These are phyloP conservation scores for Aspergillus chevalieri DNA, from an alignment of 2,329 filamentous ascomycete species.

Conservation along the genomic window DNA sequence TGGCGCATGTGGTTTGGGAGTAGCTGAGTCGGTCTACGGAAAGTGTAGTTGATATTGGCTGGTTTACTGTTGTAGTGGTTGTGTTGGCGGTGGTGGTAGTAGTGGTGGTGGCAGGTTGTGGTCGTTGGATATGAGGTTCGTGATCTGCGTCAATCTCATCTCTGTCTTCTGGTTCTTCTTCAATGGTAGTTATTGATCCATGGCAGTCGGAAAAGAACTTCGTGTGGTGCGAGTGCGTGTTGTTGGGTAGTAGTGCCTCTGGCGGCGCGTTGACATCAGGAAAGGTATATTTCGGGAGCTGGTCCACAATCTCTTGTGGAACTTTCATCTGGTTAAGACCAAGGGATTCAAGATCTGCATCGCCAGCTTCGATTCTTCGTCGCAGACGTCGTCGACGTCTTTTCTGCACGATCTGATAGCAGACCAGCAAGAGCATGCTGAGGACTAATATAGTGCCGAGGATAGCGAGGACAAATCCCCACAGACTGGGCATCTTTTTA, in stretches of 20 bases:
- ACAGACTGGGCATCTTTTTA: constrained; percentile 60
- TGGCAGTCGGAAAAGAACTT: background rate
- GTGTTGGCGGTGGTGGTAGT: background rate
- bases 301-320: constrained; percentile 62
- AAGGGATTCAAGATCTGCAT: constrained; percentile 78
- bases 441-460: constrained; percentile 73
- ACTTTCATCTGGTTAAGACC: constrained; percentile 79
- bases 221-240: background rate
- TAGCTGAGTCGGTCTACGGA: constrained; percentile 35
- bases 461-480: constrained; percentile 71
- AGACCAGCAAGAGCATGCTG: constrained; percentile 58
- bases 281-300: constrained; percentile 75
- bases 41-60: background rate
- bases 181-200: background rate
- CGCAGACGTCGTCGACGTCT: constrained; percentile 62
- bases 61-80: background rate
- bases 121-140: background rate
- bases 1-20: constrained; percentile 78
- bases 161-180: background rate
- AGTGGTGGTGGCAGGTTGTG: background rate
- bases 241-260: constrained; percentile 2
- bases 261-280: constrained; percentile 28
- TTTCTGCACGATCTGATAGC: constrained; percentile 71
- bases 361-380: constrained; percentile 65
- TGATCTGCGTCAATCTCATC: constrained; percentile 1